Conservation (phyloP, 2,329 filamentous ascomycete species). For the Fusarium paranaense region DNA sequence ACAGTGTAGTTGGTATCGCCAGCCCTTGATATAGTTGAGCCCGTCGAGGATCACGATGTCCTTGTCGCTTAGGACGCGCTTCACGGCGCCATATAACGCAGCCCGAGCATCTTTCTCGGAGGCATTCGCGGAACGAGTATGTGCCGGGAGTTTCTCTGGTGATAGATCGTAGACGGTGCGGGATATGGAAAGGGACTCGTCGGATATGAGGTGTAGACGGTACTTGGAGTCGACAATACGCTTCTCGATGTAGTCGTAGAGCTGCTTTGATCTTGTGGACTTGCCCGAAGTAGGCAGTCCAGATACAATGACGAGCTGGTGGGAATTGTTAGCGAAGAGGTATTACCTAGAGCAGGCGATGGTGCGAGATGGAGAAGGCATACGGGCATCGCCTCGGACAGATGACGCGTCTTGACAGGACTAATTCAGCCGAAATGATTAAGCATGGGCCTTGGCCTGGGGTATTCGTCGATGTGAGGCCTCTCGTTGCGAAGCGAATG, state of each 20-base stretch:
- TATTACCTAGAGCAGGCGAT: conserved; percentile 5
- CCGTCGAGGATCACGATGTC: conserved; percentile 85
- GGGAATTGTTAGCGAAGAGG: conserved; percentile 10
- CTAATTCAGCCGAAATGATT: background rate
- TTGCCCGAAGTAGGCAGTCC: conserved; percentile 77
- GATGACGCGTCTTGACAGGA: background rate
- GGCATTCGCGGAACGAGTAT: conserved; percentile 76
- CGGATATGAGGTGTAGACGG: conserved; percentile 79
- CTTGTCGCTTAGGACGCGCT: conserved; percentile 76
- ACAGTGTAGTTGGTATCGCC: conserved; percentile 87
- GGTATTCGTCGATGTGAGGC: background rate
- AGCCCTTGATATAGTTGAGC: conserved; percentile 90
- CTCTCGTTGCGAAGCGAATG: background rate
- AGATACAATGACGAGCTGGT: conserved; percentile 74
- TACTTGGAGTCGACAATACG: conserved; percentile 66
- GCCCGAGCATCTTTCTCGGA: conserved; percentile 87
- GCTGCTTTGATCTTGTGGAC: conserved; percentile 73
- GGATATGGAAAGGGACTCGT: conserved; percentile 76
- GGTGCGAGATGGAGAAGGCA: background rate
- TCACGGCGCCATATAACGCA: conserved; percentile 80
- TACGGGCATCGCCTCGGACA: conserved; percentile 42
- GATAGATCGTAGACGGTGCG: conserved; percentile 78
- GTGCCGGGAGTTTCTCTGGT: conserved; percentile 61
- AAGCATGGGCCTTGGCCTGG: background rate
- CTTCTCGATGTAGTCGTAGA: conserved; percentile 71